Evolutionary conservation across 495 filamentous ascomycete species (phyloP).

Genomic region (Lasiosphaeria ovina): DNA sequence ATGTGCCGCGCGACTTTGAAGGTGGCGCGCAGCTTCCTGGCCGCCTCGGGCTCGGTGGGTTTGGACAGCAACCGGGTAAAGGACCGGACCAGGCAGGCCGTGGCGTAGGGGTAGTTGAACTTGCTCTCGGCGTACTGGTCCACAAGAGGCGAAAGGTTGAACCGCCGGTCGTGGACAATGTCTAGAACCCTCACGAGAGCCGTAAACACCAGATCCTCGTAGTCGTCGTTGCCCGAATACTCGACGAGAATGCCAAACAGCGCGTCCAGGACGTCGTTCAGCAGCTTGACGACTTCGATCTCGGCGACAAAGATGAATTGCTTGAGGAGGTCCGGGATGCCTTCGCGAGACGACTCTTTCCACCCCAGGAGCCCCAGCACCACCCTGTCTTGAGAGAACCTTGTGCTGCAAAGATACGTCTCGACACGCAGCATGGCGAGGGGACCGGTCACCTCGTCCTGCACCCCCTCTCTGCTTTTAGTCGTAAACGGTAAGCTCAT

Average conservation of each 20-base stretch:
- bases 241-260: conserved; percentile 89
- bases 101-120: conserved; percentile 93
- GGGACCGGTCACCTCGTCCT: conserved; percentile 74
- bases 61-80: conserved; percentile 79
- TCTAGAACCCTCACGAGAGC: conserved; percentile 85
- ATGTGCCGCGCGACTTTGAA: conserved; percentile 94
- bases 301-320: conserved; percentile 91
- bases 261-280: conserved; percentile 86
- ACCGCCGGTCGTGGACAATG: conserved; percentile 91
- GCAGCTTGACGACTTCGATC: conserved; percentile 93
- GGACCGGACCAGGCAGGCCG: conserved; percentile 84
- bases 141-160: conserved; percentile 85
- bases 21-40: conserved; percentile 80
- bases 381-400: conserved; percentile 90
- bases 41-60: conserved; percentile 73
- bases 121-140: conserved; percentile 85
- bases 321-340: conserved; percentile 71
- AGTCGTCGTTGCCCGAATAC: conserved; percentile 82
- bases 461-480: conserved; percentile 59
- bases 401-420: conserved; percentile 92
- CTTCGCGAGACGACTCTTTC: conserved; percentile 68
- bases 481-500: conserved; percentile 76
- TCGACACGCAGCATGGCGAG: conserved; percentile 71
- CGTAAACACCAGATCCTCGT: conserved; percentile 89
- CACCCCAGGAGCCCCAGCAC: conserved; percentile 82